Evolutionary conservation across 2,329 filamentous ascomycete species (phyloP).

Genomic region (Sordariomycetes sp.): DNA sequence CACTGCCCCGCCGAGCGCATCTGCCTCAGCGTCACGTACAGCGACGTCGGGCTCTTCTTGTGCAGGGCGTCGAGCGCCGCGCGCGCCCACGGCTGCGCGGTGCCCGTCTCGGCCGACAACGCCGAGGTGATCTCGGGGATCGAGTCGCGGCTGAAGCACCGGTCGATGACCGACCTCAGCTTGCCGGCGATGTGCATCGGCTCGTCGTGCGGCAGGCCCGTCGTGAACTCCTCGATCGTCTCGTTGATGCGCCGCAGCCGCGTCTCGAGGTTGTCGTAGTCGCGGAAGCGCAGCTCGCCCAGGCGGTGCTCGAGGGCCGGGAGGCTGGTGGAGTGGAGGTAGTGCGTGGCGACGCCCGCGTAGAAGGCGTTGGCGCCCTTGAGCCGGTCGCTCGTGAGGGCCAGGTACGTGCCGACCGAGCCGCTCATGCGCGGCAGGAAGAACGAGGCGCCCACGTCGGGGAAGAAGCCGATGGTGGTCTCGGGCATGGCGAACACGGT

Average conservation of each 20-base stretch:
- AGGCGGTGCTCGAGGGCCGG: conserved; percentile 73
- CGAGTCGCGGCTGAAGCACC: conserved; percentile 60
- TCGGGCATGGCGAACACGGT: conserved; percentile 98
- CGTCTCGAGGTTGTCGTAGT: conserved; percentile 52
- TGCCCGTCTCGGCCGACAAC: conserved; percentile 38
- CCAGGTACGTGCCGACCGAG: conserved; percentile 80
- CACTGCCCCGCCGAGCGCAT: conserved; percentile 67
- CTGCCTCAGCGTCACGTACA: conserved; percentile 76
- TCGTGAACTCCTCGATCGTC: conserved; percentile 86
- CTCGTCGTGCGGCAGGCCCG: conserved; percentile 69
- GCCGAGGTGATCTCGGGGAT: conserved; percentile 62
- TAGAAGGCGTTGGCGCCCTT: conserved; percentile 81
- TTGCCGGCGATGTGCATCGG: conserved; percentile 57
- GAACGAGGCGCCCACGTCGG: conserved; percentile 93
- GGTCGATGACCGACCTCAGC: conserved; percentile 73
- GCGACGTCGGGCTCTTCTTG: conserved; percentile 72
- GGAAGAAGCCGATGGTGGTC: conserved; percentile 97
- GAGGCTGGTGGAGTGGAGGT: conserved; percentile 82
- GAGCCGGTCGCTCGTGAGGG: conserved; percentile 77
- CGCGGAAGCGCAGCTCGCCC: conserved; percentile 79
- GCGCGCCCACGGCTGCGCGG: conserved; percentile 61
- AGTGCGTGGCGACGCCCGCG: conserved; percentile 88
- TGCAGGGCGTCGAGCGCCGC: conserved; percentile 67
- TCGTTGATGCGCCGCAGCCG: conserved; percentile 67
- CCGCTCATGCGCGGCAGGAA: conserved; percentile 89